Base-by-base conservation (phyloP, 1,139 yeast species). In the Yamadazyma triangularis region DNA sequence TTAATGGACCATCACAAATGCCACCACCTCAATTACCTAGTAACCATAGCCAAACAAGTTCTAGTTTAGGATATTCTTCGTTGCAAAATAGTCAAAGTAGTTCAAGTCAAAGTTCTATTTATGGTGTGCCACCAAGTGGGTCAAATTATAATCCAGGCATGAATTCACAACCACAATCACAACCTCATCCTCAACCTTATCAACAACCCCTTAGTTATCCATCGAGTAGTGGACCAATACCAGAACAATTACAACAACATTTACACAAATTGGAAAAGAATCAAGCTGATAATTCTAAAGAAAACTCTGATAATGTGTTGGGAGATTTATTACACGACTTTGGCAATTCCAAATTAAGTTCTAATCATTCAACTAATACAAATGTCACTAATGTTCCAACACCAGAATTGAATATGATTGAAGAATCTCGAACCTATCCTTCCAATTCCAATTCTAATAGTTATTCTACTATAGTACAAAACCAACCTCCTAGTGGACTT, bases 381-480 rank as follows among this genome's bases (percentile, higher is more conserved):
- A 39, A 37, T 28, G 42, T 39, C 2, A 41, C 45, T 3, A 30
- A 29, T 18, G 27, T 27, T 16, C 35, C 43, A 2, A 27, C 39
- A 11, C 44, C 44, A 6, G 42, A 37, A 26, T 35, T 35, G 13
- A 55, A 30, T 53, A 56, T 18, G 20, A 18, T 18, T 6, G 9
- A 7, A 7, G 20, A 18, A 7, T 7, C 6, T 18, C 6, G 9
- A 7, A n/a, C n/a, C n/a, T n/a, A n/a, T n/a, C 28, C 20, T 7
- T 18, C 20, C 26, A 33, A 41, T 38, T 33, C 44, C 30, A 33
- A 47, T 36, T 35, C 47, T 15, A 22, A 47, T 30, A 28, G 46
- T 31, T 36, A 39, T 38, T 36, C 52, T 26, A 40, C 53, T 28
- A 33, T 51, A 32, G 26, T 47, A 29, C 44, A 43, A 39, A 27